A percentile compares a stretch with the other conserved stretches of the same genome.
phyloP scores from a whole-genome alignment of 1,284 basidiomycete genomes.

The Phylloporus sp. region DNA sequence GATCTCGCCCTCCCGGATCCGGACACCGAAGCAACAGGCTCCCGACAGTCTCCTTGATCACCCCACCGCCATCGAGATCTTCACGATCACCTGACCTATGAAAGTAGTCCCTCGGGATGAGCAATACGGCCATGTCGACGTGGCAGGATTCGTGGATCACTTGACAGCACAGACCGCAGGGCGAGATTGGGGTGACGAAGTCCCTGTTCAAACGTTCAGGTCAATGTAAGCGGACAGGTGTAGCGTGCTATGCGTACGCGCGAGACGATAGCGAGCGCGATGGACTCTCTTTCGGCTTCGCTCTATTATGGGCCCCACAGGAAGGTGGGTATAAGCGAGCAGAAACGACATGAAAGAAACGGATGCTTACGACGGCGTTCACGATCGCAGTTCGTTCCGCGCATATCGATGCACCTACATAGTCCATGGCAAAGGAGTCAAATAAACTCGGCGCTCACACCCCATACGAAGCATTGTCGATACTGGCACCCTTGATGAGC shows the following conservation, averaged over 20 bases:
- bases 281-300: constrained; percentile 69
- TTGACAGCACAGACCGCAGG: constrained; percentile 93
- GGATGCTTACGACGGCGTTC: constrained; percentile 73
- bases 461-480: constrained; percentile 93
- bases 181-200: constrained; percentile 67
- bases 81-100: constrained; percentile 41
- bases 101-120: constrained; percentile 74
- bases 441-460: constrained; percentile 43
- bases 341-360: neutral
- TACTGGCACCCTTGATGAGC: constrained; percentile 83
- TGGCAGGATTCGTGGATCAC: constrained; percentile 89
- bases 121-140: constrained; percentile 75
- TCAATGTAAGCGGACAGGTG: neutral
- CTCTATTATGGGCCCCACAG: constrained; percentile 61
- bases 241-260: constrained; percentile 41
- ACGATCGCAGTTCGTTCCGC: constrained; percentile 88
- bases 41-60: constrained; percentile 69
- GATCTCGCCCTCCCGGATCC: no score
- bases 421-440: neutral
- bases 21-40: constrained; percentile 80
- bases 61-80: constrained; percentile 41
- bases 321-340: neutral
- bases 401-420: constrained; percentile 75
- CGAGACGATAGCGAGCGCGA: constrained; percentile 77
- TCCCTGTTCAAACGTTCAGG: constrained; percentile 53